Conservation (phyloP, 306 rosid genomes). For the Sesbania bispinosa region DNA sequence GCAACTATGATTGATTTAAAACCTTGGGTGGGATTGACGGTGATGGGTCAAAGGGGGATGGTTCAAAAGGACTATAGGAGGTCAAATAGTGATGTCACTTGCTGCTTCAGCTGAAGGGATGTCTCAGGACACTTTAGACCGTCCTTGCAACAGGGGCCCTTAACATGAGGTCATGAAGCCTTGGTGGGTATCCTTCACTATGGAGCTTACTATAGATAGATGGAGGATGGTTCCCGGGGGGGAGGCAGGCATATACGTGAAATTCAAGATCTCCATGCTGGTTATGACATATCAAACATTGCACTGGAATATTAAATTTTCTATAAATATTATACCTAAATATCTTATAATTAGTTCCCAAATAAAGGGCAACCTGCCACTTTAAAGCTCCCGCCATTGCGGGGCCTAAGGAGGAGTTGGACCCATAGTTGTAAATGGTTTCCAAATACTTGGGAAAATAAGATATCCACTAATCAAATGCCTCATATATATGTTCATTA, state of each 20-base stretch:
- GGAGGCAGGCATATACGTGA: not conserved
- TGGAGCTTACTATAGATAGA: no score
- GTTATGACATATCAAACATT: not conserved
- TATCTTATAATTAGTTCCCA: no score
- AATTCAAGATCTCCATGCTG: not conserved
- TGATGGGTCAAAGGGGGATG: not conserved
- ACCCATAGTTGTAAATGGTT: not conserved
- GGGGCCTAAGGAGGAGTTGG: no score
- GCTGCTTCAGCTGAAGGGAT: not conserved
- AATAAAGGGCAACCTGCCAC: no score
- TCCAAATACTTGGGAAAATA: not conserved
- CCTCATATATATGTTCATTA: not conserved
- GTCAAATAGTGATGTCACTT: not conserved
- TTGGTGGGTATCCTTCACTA: not conserved
- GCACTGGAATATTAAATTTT: not conserved
- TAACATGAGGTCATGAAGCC: no score
- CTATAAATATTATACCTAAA: not conserved
- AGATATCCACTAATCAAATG: no score
- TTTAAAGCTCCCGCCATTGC: no score
- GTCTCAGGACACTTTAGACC: not conserved
- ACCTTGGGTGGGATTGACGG: slow-evolving; percentile 6
- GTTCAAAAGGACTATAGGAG: not conserved
- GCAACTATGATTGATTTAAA: no score
- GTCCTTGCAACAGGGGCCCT: not conserved
- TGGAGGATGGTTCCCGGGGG: no score